Percentiles rank a stretch among this genome's conserved stretches.
These are phyloP conservation scores for Lipomyces chichibuensis DNA, from an alignment of 805 yeast species.

Conservation along the genomic window DNA sequence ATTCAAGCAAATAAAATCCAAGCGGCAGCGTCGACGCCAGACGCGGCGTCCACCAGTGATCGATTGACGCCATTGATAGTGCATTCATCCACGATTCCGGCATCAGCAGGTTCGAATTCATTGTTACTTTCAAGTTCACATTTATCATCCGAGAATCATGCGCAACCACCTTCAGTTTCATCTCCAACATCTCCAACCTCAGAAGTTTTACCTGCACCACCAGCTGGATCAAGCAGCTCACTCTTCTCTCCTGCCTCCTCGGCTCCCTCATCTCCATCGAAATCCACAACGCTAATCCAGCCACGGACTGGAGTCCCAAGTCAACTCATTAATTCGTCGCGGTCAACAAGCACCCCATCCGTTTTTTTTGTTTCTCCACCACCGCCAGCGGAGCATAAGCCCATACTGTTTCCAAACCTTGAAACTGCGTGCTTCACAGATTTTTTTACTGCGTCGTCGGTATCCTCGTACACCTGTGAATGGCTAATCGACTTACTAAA, in stretches of 20 bases:
- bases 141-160: neutral
- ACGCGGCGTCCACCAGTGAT: neutral
- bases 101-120: neutral
- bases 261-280: neutral
- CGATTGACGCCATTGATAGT: neutral
- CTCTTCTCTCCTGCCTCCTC: conserved; percentile 2
- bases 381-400: neutral
- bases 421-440: conserved; percentile 24
- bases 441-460: conserved; percentile 27
- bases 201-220: neutral
- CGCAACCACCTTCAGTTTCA: neutral
- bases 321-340: neutral
- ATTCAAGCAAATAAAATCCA: neutral
- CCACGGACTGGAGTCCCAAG: neutral
- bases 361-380: neutral
- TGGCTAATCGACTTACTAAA: conserved; percentile 23
- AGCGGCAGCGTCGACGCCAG: neutral
- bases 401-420: conserved; percentile 18
- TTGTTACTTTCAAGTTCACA: neutral
- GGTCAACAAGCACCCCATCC: neutral
- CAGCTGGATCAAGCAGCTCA: neutral
- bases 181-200: neutral
- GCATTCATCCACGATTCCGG: neutral
- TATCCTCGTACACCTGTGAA: conserved; percentile 21
- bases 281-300: neutral